Evolutionary conservation across 345 rosid species (phyloP).

Genomic region (Mercurialis annua): DNA sequence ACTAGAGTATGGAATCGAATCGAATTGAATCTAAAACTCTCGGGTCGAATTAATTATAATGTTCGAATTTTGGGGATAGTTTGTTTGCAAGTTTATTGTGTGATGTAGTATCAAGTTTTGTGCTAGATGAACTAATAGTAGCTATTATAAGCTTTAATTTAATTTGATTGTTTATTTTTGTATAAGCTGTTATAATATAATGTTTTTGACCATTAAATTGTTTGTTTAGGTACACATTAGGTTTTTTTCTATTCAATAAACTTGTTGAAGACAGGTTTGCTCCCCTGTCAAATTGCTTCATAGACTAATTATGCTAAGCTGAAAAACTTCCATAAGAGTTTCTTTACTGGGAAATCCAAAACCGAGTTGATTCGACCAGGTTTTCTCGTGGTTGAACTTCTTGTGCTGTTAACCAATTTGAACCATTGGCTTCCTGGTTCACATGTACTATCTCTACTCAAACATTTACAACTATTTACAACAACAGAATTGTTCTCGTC

Average conservation of each 20-base stretch:
- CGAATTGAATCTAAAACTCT: no score
- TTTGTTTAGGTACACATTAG: background rate
- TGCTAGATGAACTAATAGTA: no score
- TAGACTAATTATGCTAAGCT: background rate
- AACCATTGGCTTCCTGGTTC: slow-evolving; percentile 80
- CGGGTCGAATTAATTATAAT: no score
- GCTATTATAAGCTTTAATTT: no score
- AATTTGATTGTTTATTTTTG: no score
- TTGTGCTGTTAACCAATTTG: slow-evolving; percentile 57
- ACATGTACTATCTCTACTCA: slow-evolving; percentile 46
- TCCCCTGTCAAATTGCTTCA: slow-evolving; percentile 1
- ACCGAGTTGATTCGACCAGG: slow-evolving; percentile 18
- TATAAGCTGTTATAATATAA: background rate
- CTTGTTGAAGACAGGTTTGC: background rate
- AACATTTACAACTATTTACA: slow-evolving; percentile 50
- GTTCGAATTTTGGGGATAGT: no score
- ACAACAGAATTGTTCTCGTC: slow-evolving; percentile 42
- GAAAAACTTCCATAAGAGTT: slow-evolving; percentile 14
- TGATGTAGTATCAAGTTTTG: no score
- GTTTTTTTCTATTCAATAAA: background rate
- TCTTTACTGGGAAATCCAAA: slow-evolving; percentile 15
- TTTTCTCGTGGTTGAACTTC: slow-evolving; percentile 22
- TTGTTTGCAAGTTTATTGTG: no score
- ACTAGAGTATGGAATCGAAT: no score
- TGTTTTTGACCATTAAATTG: background rate